Evolutionary conservation across 2,329 filamentous ascomycete genomes (phyloP), one percentile per base, ranked within the genome.

Genomic region (Botryotinia globosa): DNA sequence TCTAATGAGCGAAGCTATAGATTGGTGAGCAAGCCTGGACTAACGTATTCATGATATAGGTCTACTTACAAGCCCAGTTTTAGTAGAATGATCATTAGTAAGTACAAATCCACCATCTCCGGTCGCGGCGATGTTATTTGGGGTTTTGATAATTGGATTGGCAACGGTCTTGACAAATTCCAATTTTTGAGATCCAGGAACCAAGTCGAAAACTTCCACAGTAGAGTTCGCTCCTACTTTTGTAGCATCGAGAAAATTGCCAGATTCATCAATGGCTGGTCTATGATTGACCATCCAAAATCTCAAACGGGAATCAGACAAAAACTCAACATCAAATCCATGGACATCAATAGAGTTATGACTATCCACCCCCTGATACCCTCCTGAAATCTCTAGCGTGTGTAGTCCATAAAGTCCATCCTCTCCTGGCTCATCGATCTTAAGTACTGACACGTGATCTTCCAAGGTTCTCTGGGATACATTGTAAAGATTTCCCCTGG

Each of bases 151-250:
- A 25, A 77, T 73, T 22, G 79, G 76, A 45, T 79, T 34, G 22
- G 74, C 65, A 44, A 80, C 78, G 0, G 81, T 82, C 61, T 79
- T 78, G 10, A 82, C 76, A 72, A 82, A 78, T n/a, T 75, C 73
- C 75, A 82, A 78, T 5, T 56, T 76, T 1, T 75, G 69, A 8
- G 77, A 77, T 12, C 75, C 75, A 12, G 74, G 69, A 25, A 74
- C 74, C 8, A 80, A 77, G n/a, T 80, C 75, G 64, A 83, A 83
- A 2, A 80, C 74, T 61, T 83, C 81, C 45, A 83, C 76, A 0
- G 82, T 83, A 8, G 80, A 79, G 69, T 83, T 83, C 25, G 78
- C 80, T 10, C 82, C 81, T 25, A 80, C 62, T 22, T 76, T 74
- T 14, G 68, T 66, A 32, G 80, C 76, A 74, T 82, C 79, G 5